A percentile compares a stretch with the other conserved stretches of the same genome.
These are phyloP conservation scores for Trichophyton simii DNA, from an alignment of 2,329 filamentous ascomycete genomes.

Conservation along the genomic window DNA sequence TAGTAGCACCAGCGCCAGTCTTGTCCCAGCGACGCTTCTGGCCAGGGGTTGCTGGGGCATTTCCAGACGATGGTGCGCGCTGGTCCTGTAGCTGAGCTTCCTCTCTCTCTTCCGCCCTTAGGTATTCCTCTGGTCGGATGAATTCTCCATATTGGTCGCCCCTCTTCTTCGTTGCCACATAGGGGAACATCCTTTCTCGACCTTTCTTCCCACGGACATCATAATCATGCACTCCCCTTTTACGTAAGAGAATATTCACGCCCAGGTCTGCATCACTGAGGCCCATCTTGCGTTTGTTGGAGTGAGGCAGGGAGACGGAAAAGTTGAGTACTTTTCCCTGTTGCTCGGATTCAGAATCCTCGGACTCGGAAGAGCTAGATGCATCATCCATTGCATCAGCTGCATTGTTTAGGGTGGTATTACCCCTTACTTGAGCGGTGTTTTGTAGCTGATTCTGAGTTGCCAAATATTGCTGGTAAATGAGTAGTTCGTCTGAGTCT, in stretches of 20 bases:
- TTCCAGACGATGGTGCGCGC: slow-evolving; percentile 37
- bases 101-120: slow-evolving; percentile 83
- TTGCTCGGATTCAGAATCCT: slow-evolving; percentile 78
- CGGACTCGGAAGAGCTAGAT: slow-evolving; percentile 75
- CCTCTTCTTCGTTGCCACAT: slow-evolving; percentile 64
- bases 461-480: slow-evolving; percentile 87
- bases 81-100: slow-evolving; percentile 55
- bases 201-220: slow-evolving; percentile 86
- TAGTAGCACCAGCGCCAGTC: slow-evolving; percentile 33
- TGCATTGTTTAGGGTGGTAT: slow-evolving; percentile 58
- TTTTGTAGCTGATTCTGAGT: slow-evolving; percentile 78
- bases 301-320: slow-evolving; percentile 71
- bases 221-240: slow-evolving; percentile 85
- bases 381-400: slow-evolving; percentile 62
- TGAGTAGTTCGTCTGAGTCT: slow-evolving; percentile 59
- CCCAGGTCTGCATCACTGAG: slow-evolving; percentile 83
- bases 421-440: slow-evolving; percentile 58
- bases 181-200: slow-evolving; percentile 81
- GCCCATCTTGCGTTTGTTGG: slow-evolving; percentile 71
- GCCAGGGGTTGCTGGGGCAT: slow-evolving; percentile 54
- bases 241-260: slow-evolving; percentile 77
- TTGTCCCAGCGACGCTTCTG: slow-evolving; percentile 95
- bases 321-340: slow-evolving; percentile 87
- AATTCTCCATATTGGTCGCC: slow-evolving; percentile 88
- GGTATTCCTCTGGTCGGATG: slow-evolving; percentile 85